Base-by-base conservation (phyloP, 305 asterid genomes). In the Fraxinus greggii region DNA sequence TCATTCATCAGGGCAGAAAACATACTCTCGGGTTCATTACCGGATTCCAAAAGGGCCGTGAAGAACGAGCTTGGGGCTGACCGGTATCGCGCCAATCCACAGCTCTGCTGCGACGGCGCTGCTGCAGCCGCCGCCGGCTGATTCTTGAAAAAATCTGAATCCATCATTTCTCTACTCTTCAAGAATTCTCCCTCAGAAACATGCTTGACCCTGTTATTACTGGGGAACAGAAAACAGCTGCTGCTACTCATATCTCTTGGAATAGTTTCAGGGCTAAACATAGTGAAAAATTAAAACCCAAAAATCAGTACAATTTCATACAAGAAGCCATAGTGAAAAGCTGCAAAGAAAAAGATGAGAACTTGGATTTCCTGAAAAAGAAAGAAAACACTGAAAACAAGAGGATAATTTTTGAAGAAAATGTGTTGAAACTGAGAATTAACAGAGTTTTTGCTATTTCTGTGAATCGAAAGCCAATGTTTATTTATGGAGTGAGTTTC, bases 51-150 rank as follows among this genome's bases (percentile, higher is more conserved):
- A 79, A 87, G 90, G 61, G 90, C 87, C 8, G 87, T 88, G 4
- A 95, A 88, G 51, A 90, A 91, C 3, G 98, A 89, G 51, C 97
- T 91, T 0, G 98, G 98, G 72, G 98, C 98, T 33, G 98, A 93
- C 56, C 93, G 87, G 70, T 90, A 92, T 36, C 98, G 82, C 1
- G 92, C 84, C 61, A 95, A 77, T 21, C 95, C 93, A 42, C 85
- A 67, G 65, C 72, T 76, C 40, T 83, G 89, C 65, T 86, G 88
- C 54, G 79, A 81, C 7, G 83, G 88, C 85, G 87, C 17, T 28
- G 76, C 21, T 35, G 72, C 29, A n/a, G 69, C 17, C 7, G 32
- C 12, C 40, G 32, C 33, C 70, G 45, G 59, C 79, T 83, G 90
- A 75, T 78, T 80, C 19, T 81, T 85, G 67, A 83, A 82, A 84